Evolutionary conservation across 2,329 filamentous ascomycete genomes (phyloP).

Genomic region (Pseudocercospora ulei): DNA sequence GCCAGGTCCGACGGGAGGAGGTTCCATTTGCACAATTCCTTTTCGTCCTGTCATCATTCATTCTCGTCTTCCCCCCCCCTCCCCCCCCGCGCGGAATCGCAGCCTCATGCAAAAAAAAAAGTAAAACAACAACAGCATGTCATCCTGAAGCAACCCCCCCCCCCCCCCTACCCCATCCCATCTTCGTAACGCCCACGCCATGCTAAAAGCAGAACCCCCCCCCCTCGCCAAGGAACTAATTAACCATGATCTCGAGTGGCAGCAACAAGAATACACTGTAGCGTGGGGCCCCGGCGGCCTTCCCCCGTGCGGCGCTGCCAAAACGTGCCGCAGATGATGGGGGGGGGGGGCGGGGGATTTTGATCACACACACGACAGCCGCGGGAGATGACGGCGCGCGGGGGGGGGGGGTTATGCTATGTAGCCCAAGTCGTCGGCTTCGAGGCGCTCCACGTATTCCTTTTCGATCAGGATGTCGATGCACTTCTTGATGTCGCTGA

Average conservation of each 20-base stretch:
- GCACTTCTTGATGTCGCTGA: constrained; percentile 97
- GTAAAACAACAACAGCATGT: too few species aligned
- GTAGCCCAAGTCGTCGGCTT: constrained; percentile 89
- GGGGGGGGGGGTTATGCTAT: constrained; percentile 53
- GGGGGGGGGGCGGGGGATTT: too few species aligned
- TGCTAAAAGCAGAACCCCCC: constrained; percentile 22
- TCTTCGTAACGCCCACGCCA: constrained; percentile 28
- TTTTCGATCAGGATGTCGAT: constrained; percentile 98
- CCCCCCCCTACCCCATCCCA: too few species aligned
- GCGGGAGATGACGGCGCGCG: constrained; percentile 7
- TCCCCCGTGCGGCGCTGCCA: constrained; percentile 8
- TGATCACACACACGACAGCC: neutral
- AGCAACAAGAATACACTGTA: constrained; percentile 8
- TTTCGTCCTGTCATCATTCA: too few species aligned
- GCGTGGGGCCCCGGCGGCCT: constrained; percentile 8
- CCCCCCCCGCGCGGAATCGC: constrained; percentile 1
- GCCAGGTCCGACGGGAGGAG: too few species aligned
- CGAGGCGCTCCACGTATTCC: constrained; percentile 92
- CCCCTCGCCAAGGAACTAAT: too few species aligned
- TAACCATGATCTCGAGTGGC: constrained; percentile 10
- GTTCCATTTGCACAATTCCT: too few species aligned
- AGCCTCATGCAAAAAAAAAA: neutral
- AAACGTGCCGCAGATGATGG: constrained; percentile 1
- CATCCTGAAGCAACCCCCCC: constrained; percentile 10
- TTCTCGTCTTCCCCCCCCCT: constrained; percentile 2